Conservation (phyloP, 2,329 filamentous ascomycete genomes). For the Geoglossum cookeanum region DNA sequence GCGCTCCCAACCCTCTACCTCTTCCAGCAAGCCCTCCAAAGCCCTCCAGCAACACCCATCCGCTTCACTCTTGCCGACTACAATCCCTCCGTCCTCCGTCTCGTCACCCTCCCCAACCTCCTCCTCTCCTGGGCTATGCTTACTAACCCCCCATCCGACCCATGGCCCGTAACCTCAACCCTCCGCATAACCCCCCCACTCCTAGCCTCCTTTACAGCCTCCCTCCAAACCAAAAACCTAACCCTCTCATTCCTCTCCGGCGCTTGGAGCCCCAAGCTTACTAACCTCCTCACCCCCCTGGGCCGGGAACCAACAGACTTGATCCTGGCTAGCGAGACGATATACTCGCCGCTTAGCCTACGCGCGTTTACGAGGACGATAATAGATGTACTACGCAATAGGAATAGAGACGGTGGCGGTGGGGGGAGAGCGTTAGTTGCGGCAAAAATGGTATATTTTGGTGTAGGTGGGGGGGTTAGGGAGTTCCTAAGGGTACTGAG, state of each 20-base stretch:
- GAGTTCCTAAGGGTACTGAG: conserved; percentile 24
- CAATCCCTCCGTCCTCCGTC: conserved; percentile 38
- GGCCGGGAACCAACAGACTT: conserved; percentile 15
- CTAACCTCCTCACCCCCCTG: conserved; percentile 23
- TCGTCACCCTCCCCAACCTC: conserved; percentile 41
- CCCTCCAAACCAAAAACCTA: conserved; percentile 14
- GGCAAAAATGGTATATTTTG: conserved; percentile 47
- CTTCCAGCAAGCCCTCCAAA: conserved; percentile 29
- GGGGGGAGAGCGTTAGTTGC: conserved; percentile 32
- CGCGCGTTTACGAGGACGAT: conserved; percentile 35
- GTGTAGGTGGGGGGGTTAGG: conserved; percentile 45
- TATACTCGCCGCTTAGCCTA: conserved; percentile 38
- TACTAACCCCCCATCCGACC: neutral
- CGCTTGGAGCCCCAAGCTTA: conserved; percentile 32
- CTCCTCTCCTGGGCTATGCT: conserved; percentile 31
- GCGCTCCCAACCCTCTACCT: conserved; percentile 37
- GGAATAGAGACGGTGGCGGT: conserved; percentile 7
- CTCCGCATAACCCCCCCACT: conserved; percentile 26
- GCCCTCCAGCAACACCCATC: conserved; percentile 14
- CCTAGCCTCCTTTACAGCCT: conserved; percentile 28
- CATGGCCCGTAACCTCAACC: conserved; percentile 12
- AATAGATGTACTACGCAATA: conserved; percentile 22
- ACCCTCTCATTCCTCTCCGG: conserved; percentile 31
- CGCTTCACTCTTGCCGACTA: conserved; percentile 42
- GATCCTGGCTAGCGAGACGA: conserved; percentile 43